These are phyloP conservation scores for Hura crepitans DNA, from an alignment of 441 rosid genomes.

Conservation along the genomic window DNA sequence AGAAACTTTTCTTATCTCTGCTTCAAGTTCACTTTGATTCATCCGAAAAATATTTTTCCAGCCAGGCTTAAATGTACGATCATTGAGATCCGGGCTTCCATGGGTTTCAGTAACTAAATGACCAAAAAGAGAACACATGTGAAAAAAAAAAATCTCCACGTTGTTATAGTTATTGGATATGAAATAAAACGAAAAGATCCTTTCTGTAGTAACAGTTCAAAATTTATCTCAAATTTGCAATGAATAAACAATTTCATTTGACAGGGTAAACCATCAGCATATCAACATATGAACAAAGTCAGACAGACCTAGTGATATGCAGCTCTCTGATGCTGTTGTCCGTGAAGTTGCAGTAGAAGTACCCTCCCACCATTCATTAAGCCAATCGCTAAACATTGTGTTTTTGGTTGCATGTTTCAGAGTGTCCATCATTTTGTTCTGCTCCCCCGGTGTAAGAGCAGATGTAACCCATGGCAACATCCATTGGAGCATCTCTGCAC, in stretches of 20 bases:
- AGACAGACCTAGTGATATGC: slow-evolving; percentile 44
- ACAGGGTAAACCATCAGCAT: background rate
- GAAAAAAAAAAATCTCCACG: slow-evolving; percentile 6
- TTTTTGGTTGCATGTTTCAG: slow-evolving; percentile 82
- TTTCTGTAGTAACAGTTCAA: slow-evolving; percentile 14
- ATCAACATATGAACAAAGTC: slow-evolving; percentile 5
- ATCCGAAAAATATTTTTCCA: slow-evolving; percentile 99
- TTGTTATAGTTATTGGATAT: background rate
- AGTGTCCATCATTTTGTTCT: slow-evolving; percentile 75
- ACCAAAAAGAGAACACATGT: slow-evolving; percentile 10
- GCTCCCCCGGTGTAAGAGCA: slow-evolving; percentile 69
- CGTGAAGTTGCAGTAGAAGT: slow-evolving; percentile 31
- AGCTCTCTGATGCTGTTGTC: slow-evolving; percentile 41
- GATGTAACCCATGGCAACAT: slow-evolving; percentile 87
- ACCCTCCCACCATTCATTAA: slow-evolving; percentile 78
- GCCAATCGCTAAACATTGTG: slow-evolving; percentile 85
- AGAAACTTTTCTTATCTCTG: slow-evolving; percentile 73
- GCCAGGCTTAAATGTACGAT: slow-evolving; percentile 89
- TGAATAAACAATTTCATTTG: slow-evolving; percentile 1
- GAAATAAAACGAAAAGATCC: slow-evolving; percentile 15
- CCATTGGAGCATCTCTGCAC: slow-evolving; percentile 79
- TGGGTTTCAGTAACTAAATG: slow-evolving; percentile 44
- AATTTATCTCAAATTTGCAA: slow-evolving; percentile 10
- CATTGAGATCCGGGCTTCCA: slow-evolving; percentile 64
- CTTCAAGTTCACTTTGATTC: slow-evolving; percentile 88